Percentiles rank a stretch among this genome's conserved stretches.
phyloP scores from a whole-genome alignment of 495 filamentous ascomycete genomes.

The Neurospora intermedia region DNA sequence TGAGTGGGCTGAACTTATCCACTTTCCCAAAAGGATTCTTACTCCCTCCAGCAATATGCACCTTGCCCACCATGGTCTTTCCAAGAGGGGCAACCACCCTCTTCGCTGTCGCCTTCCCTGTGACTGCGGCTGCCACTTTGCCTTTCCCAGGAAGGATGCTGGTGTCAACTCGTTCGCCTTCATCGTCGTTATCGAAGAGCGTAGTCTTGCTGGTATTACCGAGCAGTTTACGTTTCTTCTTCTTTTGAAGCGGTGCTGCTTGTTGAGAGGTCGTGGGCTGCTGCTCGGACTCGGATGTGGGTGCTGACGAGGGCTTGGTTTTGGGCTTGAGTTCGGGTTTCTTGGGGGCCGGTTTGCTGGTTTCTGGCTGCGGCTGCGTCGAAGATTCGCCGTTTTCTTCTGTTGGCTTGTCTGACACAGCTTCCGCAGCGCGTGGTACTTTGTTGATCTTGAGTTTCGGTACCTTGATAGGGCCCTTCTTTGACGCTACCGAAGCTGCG shows the following conservation, averaged over 20 bases:
- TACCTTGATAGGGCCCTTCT: neutral
- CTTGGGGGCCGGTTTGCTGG: slow-evolving; percentile 15
- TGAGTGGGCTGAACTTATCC: slow-evolving; percentile 64
- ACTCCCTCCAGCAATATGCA: slow-evolving; percentile 16
- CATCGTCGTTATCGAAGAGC: slow-evolving; percentile 68
- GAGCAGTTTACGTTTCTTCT: slow-evolving; percentile 62
- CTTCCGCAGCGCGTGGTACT: neutral
- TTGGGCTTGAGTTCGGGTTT: neutral
- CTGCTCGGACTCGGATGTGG: neutral
- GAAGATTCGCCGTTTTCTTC: slow-evolving; percentile 9
- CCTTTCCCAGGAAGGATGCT: slow-evolving; percentile 24
- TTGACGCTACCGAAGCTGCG: neutral
- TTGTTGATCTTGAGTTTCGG: neutral
- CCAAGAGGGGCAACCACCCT: slow-evolving; percentile 18
- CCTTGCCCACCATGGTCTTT: slow-evolving; percentile 13
- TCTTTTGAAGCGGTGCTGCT: slow-evolving; percentile 38
- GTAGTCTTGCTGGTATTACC: slow-evolving; percentile 48
- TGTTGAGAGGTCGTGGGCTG: neutral
- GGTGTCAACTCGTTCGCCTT: slow-evolving; percentile 31
- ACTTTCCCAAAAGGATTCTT: slow-evolving; percentile 32
- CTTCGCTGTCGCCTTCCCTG: slow-evolving; percentile 4
- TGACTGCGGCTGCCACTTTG: neutral
- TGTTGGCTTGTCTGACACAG: slow-evolving; percentile 5
- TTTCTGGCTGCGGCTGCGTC: slow-evolving; percentile 10
- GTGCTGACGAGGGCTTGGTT: neutral